Base-by-base conservation (phyloP, 495 filamentous ascomycete genomes). In the Tetracladium setigerum region DNA sequence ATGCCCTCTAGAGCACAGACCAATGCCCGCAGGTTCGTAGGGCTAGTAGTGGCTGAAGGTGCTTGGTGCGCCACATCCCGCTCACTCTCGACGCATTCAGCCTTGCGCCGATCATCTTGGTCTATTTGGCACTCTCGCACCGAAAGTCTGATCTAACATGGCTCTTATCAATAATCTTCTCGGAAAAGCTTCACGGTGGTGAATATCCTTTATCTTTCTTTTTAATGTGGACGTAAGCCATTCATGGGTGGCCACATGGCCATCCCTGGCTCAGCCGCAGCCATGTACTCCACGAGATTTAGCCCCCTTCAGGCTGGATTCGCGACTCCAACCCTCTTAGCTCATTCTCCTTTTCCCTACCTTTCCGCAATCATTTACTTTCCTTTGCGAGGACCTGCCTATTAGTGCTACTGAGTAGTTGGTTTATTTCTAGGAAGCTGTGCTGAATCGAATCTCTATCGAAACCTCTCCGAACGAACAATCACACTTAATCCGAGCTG, bases 341-440 rank as follows among this genome's bases (percentile, higher is more conserved):
- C 38, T 18, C 44, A 46, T 46, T 46, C 44, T 38, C 44, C 44
- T 46, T 46, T 46, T 18, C 31, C 19, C 44, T 46, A 36, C 18
- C 44, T 17, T 38, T 37, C 31, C 44, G 44, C 31, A 46, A 46
- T 38, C 32, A 38, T 38, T 38, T 46, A 38, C 31, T 46, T 46
- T 38, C 30, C 16, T 46, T 46, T 46, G 44, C 44, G 31, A 46
- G 44, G 44, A 46, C 38, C 31, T 24, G 15, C 34, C 44, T 46
- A 46, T 46, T 38, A 36, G 15, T 38, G 32, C 16, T 17, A 17
- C 15, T 14, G 24, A 34, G 32, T n/a, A 9, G 32, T 34, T 34
- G 32, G n/a, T 34, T 34, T n/a, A 34, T 34, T 34, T 34, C 32
- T 34, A 34, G 32, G 32, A 34, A 34, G 32, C 32, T 34, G 32